Conservation (phyloP, 306 rosid species). For the Potentilla sterilis region DNA sequence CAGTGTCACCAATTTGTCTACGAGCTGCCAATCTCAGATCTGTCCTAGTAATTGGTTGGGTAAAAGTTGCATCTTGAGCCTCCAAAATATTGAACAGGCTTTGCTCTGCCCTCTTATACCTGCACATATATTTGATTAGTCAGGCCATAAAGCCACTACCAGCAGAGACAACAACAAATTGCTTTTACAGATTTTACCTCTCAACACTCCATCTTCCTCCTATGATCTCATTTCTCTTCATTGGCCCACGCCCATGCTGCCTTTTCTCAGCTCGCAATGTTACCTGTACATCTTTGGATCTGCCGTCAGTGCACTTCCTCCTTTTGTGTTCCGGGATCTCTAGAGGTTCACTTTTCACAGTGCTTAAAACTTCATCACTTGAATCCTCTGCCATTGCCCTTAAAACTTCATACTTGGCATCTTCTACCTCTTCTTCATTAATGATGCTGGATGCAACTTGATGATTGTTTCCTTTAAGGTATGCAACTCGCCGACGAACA, state of each 20-base stretch:
- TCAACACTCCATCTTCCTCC: conserved; percentile 61
- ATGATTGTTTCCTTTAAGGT: conserved; percentile 31
- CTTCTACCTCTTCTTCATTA: conserved; percentile 30
- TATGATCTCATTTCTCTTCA: conserved; percentile 30
- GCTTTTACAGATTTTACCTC: conserved; percentile 41
- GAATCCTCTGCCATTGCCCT: conserved; percentile 27
- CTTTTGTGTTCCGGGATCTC: conserved; percentile 32
- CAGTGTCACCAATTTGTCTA: conserved; percentile 79
- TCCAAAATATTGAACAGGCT: conserved; percentile 63
- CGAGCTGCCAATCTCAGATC: conserved; percentile 66
- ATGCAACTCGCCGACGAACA: conserved; percentile 27
- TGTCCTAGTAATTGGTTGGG: conserved; percentile 59
- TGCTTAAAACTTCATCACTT: conserved; percentile 36
- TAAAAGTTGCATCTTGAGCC: conserved; percentile 69
- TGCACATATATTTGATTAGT: conserved; percentile 24
- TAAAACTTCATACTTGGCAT: conserved; percentile 40
- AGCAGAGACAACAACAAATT: conserved; percentile 2
- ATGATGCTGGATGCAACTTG: conserved; percentile 28
- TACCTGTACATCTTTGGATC: conserved; percentile 49
- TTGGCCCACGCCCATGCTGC: conserved; percentile 33
- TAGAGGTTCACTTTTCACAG: conserved; percentile 34
- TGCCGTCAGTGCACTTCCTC: conserved; percentile 53
- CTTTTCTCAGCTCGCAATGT: conserved; percentile 21
- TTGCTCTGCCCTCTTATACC: conserved; percentile 68
- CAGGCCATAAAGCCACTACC: neutral